Conservation (phyloP, 2,329 filamentous ascomycete genomes). For the Colletotrichum gloeosporioides region DNA sequence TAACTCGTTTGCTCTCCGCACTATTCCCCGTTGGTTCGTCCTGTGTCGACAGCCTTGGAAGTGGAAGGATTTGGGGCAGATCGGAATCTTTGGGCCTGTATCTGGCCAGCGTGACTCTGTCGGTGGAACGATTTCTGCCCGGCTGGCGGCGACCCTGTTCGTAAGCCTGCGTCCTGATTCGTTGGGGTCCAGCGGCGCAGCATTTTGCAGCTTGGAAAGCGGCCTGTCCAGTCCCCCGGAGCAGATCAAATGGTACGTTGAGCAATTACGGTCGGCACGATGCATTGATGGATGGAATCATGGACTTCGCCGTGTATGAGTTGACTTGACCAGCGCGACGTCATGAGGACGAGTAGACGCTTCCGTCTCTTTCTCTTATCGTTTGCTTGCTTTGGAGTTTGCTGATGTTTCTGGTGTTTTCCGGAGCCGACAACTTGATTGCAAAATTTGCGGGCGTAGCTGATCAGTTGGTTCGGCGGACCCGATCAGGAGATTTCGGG, state of each 20-base stretch:
- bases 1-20: not conserved
- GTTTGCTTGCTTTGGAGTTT: not conserved
- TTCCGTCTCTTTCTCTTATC: not conserved
- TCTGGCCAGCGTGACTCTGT: constrained; percentile 6
- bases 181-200: not conserved
- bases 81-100: not conserved
- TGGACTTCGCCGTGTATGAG: not conserved
- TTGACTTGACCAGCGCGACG: not conserved
- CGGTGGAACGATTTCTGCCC: constrained; percentile 9
- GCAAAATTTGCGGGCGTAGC: not conserved
- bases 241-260: not conserved
- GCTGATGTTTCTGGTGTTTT: not conserved
- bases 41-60: not conserved
- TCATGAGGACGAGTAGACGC: not conserved
- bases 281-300: not conserved
- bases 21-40: not conserved
- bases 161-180: not conserved
- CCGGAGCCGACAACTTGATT: not conserved
- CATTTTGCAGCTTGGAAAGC: not conserved
- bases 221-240: not conserved
- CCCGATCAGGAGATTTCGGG: constrained; percentile 1
- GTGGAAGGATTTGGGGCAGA: not conserved
- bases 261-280: not conserved
- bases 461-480: not conserved
- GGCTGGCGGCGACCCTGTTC: not conserved